Base-by-base conservation (phyloP, 2,329 filamentous ascomycete species). In the Talaromyces islandicus region DNA sequence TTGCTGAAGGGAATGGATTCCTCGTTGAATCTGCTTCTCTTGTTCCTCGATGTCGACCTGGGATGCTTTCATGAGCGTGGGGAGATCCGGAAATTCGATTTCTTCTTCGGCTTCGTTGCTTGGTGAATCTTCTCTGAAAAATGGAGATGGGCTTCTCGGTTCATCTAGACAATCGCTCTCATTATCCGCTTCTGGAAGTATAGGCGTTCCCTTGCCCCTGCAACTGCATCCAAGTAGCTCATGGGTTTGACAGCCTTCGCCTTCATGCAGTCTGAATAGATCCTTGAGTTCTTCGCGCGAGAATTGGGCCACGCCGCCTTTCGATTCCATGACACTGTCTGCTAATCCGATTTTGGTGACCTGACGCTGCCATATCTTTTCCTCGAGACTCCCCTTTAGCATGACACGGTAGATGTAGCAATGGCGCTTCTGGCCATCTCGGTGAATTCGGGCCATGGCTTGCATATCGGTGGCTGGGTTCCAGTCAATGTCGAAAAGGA, bases 401-500 rank as follows among this genome's bases (percentile, higher is more conserved):
- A 91, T 69, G 59, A 91, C 79, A 6, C 88, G 80, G 67, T 91
- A 91, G 61, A 90, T 89, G 59, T 83, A 84, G 63, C 87, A 88
- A 3, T 83, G 83, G 11, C 79, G 75, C 69, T 86, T 88, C 69
- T 91, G 88, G 0, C 88, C 88, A 65, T 90, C 87, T 54, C 88
- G 82, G 69, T 90, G 87, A 53, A 90, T 88, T 14, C 88, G 84
- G 12, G 87, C 88, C 86, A 90, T 90, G 7, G 88, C 88, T 70
- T 91, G 88, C 21, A 88, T 76, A 66, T 91, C 88, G 0, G 85
- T 88, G 0, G 87, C 86, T 1, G 88, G 88, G 66, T 91, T 91
- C 88, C 88, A 91, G 72, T 90, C 88, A 9, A 88, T 83, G 65
- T 91, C 88, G 66, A 89, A 90, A 1, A 91, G 82, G 5, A 90